Evolutionary conservation across 2,329 filamentous ascomycete species (phyloP), one percentile per base, ranked within the genome.

Genomic region (Chlorencoelia australis): DNA sequence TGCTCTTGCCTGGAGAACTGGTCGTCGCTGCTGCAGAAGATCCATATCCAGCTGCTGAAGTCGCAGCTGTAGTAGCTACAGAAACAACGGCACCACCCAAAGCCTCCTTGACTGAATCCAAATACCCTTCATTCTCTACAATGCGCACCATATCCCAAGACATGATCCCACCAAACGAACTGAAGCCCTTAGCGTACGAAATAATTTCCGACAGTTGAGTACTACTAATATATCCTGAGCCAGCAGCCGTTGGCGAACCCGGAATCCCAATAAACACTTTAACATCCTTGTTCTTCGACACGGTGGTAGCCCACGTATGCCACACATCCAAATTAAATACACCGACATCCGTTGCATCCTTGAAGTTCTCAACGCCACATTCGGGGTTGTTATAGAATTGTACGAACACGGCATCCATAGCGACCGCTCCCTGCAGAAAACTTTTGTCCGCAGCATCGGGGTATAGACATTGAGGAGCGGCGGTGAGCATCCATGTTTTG

Each of bases 131-230:
- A 16, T 39, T 39, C 9, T 19, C 37, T 9, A 35, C 73, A 4
- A 71, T 64, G 61, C 77, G 73, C n/a, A 64, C 69, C 58, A 71
- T 71, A 53, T 80, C 76, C 76, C 75, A 80, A 62, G 78, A 63
- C 75, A 80, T 79, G 20, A 75, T 65, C 25, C 76, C 76, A 13
- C 74, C 76, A 47, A 80, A 79, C 55, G 67, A 76, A 9, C 59
- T 54, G 49, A 67, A 79, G 34, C 58, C 53, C 57, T 66, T 66
- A 32, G 59, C 63, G 51, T 70, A 76, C 25, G 62, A 39, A 43
- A 79, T 65, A 25, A 75, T 63, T 5, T 60, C 53, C 17, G 52
- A 54, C 27, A 80, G 61, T 20, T 63, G 54, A 17, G 48, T 46
- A 4, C 65, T 63, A 7, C 57, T 49, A n/a, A 67, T 50, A 51